Conservation (phyloP, 139 green algal genomes). For the Chlamydomonas asymmetrica region DNA sequence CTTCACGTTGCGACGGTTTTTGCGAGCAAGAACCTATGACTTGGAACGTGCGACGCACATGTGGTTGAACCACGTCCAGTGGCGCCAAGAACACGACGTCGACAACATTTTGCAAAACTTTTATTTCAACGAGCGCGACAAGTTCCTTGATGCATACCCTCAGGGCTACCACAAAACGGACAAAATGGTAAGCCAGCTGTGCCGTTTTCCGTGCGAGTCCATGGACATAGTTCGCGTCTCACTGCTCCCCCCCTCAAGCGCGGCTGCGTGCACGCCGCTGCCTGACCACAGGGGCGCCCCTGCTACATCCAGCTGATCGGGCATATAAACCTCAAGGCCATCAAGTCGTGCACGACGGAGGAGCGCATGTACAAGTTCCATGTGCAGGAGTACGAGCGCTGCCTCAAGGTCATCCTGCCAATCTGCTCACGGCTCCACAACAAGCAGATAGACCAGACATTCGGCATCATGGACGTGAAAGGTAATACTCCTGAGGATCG, state of each 20-base stretch:
- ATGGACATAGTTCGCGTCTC: too few species aligned
- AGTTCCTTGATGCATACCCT: slow-evolving; percentile 89
- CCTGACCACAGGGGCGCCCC: slow-evolving; percentile 84
- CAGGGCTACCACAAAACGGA: slow-evolving; percentile 77
- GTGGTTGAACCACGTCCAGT: slow-evolving; percentile 36
- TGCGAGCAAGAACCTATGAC: slow-evolving; percentile 16
- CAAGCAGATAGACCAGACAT: slow-evolving; percentile 79
- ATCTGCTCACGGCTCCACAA: slow-evolving; percentile 67
- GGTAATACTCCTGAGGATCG: too few species aligned
- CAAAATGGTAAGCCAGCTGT: slow-evolving; percentile 64
- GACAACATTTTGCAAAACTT: slow-evolving; percentile 84
- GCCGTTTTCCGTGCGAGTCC: background rate
- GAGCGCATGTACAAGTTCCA: slow-evolving; percentile 91
- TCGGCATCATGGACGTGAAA: slow-evolving; percentile 91
- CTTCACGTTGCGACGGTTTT: slow-evolving; percentile 9
- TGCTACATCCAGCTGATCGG: slow-evolving; percentile 90
- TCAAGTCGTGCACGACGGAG: slow-evolving; percentile 79
- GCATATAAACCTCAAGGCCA: slow-evolving; percentile 70
- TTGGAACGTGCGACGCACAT: background rate
- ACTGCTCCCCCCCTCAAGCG: too few species aligned
- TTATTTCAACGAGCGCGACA: slow-evolving; percentile 82
- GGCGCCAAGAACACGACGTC: slow-evolving; percentile 59
- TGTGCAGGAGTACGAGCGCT: slow-evolving; percentile 80
- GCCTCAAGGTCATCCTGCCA: slow-evolving; percentile 81
- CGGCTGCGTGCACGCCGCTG: too few species aligned